These are phyloP conservation scores for Corinectria fuckeliana DNA, from an alignment of 2,329 filamentous ascomycete genomes.

Conservation along the genomic window DNA sequence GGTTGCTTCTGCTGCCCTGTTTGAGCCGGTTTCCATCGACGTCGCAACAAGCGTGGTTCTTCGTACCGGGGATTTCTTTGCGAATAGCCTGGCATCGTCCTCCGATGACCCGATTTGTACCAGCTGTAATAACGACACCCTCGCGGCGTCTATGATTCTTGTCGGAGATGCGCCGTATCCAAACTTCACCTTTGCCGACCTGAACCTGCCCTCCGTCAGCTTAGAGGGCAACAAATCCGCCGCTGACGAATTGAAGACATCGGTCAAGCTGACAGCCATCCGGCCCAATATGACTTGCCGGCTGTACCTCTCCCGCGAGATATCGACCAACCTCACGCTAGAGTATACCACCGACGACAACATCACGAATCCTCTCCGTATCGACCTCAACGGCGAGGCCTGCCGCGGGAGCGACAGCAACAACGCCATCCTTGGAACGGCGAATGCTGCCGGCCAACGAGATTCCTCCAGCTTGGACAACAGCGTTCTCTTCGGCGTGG, in stretches of 20 bases:
- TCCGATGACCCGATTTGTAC: slow-evolving; percentile 30
- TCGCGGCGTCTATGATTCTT: slow-evolving; percentile 45
- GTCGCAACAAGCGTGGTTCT: slow-evolving; percentile 33
- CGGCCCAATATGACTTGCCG: slow-evolving; percentile 41
- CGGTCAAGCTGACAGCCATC: slow-evolving; percentile 40
- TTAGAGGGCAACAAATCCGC: slow-evolving; percentile 20
- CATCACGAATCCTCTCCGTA: slow-evolving; percentile 29
- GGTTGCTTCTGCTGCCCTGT: slow-evolving; percentile 43
- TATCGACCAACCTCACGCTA: slow-evolving; percentile 35
- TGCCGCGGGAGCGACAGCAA: slow-evolving; percentile 23
- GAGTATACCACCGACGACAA: slow-evolving; percentile 22
- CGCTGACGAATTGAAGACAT: slow-evolving; percentile 24
- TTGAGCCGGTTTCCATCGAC: slow-evolving; percentile 39
- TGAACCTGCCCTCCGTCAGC: slow-evolving; percentile 36
- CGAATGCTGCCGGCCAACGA: background rate
- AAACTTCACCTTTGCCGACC: slow-evolving; percentile 44
- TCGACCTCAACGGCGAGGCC: slow-evolving; percentile 32
- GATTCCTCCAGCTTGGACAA: background rate
- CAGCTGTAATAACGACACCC: slow-evolving; percentile 39
- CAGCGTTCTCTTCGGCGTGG: slow-evolving; percentile 28
- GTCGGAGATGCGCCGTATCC: slow-evolving; percentile 45
- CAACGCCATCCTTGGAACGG: slow-evolving; percentile 30
- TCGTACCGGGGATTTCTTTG: slow-evolving; percentile 40
- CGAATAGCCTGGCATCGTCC: slow-evolving; percentile 35
- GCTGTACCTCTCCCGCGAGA: slow-evolving; percentile 27